These are phyloP conservation scores for Cavenderia fasciculata DNA, from an alignment of 78 protist genomes.

Conservation along the genomic window DNA sequence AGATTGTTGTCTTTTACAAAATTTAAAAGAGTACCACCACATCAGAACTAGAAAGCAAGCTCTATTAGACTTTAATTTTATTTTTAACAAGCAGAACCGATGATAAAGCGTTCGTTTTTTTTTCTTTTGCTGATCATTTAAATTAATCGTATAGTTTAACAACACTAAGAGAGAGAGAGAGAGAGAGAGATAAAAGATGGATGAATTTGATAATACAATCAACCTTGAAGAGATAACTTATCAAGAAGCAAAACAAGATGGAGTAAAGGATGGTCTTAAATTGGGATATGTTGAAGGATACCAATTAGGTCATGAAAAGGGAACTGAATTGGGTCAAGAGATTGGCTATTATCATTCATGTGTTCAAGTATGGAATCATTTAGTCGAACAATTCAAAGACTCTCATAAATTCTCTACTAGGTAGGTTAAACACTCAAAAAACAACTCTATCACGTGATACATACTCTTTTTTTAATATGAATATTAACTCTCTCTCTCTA, in stretches of 20 bases:
- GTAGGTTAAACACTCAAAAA: neutral
- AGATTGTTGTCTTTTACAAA: too few relatives aligned
- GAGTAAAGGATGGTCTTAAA: slow-evolving; percentile 49
- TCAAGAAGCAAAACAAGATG: slow-evolving; percentile 24
- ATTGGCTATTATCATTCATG: slow-evolving; percentile 65
- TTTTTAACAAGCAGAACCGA: too few relatives aligned
- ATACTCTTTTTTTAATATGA: neutral
- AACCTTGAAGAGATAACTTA: slow-evolving; percentile 28
- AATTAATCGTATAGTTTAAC: too few relatives aligned
- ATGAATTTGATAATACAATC: slow-evolving; percentile 57
- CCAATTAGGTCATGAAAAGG: slow-evolving; percentile 59
- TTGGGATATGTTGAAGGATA: slow-evolving; percentile 68
- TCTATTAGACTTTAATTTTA: too few relatives aligned
- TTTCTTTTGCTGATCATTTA: too few relatives aligned
- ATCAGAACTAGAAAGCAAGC: too few relatives aligned
- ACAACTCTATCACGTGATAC: too few relatives aligned
- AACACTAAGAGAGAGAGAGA: neutral
- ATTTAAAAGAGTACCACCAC: too few relatives aligned
- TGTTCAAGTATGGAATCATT: slow-evolving; percentile 45
- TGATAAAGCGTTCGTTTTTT: too few relatives aligned
- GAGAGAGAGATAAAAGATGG: neutral
- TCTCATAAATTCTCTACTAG: slow-evolving; percentile 35
- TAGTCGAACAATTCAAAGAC: neutral
- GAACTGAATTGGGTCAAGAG: slow-evolving; percentile 65
- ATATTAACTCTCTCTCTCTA: neutral